Base-by-base conservation (phyloP, 73 alveolate genomes). In the Paramecium bursaria region DNA sequence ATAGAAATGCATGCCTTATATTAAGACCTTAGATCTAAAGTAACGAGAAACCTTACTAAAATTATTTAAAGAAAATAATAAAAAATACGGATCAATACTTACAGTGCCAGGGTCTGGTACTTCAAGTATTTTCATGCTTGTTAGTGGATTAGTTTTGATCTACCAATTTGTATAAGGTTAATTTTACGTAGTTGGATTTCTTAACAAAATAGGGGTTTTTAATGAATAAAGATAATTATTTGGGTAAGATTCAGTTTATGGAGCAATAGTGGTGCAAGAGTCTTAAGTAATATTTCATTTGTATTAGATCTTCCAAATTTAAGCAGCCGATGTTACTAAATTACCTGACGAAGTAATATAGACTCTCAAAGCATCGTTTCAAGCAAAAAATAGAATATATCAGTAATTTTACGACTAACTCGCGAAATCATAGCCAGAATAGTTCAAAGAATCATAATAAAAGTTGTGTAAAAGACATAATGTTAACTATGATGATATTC, bases 21-120 rank as follows among this genome's bases (percentile, higher is more conserved):
- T 67, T 15, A 31, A 42, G 21, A 25, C 54, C 7, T 67, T 67
- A 1, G 82, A 67, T 44, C 11, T 67, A 19, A 15, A 67, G 27
- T 25, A 67, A 67, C 33, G 44, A 42, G 15, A 67, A 44, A 0
- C 82, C 4, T 15, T 67, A 6, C 44, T 67, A 11, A 22, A 53
- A 35, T 27, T 33, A 21, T 67, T 67, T 42, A 35, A 67, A 11
- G 82, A 67, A 42, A 19, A 42, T 0, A 35, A 31, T 15, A 67
- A 67, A 21, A 35, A 67, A n/a, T 67, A 39, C 21, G 82, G 82
- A 2, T 25, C 50, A 5, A 67, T 67, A 11, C 33, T 67, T 35
- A 67, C 82, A 35, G 82, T 67, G 17, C 82, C 82, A 21, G 55
- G 35, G 14, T 53, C 60, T 25, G 82, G 82, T 6, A 67, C 82